phyloP scores from a whole-genome alignment of 352 stramenopile species.

The Paralagenidium karlingii region DNA sequence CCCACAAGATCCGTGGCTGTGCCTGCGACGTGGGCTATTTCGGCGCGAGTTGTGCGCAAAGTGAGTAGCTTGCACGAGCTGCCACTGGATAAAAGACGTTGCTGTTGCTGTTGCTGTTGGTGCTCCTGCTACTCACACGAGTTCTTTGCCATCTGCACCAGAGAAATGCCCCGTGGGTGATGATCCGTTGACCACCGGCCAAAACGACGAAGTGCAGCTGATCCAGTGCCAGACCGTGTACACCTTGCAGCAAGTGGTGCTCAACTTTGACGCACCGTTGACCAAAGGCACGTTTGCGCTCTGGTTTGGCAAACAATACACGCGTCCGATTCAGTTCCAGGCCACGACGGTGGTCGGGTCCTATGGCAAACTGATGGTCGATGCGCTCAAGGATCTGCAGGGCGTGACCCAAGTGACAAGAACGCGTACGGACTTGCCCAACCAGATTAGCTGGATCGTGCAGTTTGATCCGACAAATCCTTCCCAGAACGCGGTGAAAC shows the following conservation, averaged over 20 bases:
- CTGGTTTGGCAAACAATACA: slow-evolving; percentile 47
- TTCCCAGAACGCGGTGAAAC: slow-evolving; percentile 30
- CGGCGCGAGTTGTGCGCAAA: slow-evolving; percentile 33
- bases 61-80: no score
- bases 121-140: not conserved
- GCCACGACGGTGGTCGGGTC: slow-evolving; percentile 30
- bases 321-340: slow-evolving; percentile 40
- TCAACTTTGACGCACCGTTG: slow-evolving; percentile 27
- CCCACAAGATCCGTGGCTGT: slow-evolving; percentile 64
- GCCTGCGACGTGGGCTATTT: slow-evolving; percentile 51
- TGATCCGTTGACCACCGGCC: slow-evolving; percentile 44
- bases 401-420: slow-evolving; percentile 24
- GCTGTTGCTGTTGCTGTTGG: no score
- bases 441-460: slow-evolving; percentile 30
- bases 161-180: slow-evolving; percentile 48
- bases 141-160: no score
- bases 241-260: slow-evolving; percentile 32
- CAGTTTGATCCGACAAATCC: slow-evolving; percentile 29
- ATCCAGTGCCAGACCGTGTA: slow-evolving; percentile 45
- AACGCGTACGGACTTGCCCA: slow-evolving; percentile 15
- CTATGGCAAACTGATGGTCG: slow-evolving; percentile 30
- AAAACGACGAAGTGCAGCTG: slow-evolving; percentile 54
- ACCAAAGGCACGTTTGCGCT: slow-evolving; percentile 43
- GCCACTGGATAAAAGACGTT: no score
- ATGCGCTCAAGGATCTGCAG: slow-evolving; percentile 21